phyloP scores from a whole-genome alignment of 2,329 filamentous ascomycete genomes.

The Talaromyces sp. region DNA sequence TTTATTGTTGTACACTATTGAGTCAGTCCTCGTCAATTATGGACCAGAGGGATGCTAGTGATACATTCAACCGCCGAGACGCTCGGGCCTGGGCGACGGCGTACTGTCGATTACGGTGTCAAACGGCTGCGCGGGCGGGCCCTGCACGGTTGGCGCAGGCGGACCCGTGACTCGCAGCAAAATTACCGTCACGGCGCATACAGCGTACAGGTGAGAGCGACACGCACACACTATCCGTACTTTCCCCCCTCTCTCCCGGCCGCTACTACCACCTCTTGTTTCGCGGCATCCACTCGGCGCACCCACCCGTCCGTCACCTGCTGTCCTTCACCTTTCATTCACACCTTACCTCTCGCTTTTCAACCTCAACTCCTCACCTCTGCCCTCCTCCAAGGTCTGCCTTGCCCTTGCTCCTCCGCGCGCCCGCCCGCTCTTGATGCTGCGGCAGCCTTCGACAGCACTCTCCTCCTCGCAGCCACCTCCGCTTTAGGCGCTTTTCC shows the following conservation, averaged over 20 bases:
- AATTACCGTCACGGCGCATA: background rate
- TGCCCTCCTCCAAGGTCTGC: background rate
- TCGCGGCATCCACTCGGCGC: background rate
- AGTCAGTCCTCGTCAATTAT: background rate
- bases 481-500: background rate
- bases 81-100: background rate
- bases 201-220: background rate
- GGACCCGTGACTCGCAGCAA: background rate
- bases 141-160: background rate
- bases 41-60: background rate
- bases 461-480: background rate
- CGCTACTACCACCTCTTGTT: slow-evolving; percentile 2
- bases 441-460: background rate
- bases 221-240: background rate
- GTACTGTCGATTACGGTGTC: background rate
- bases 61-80: background rate
- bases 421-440: background rate
- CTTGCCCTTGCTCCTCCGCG: background rate
- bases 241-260: background rate
- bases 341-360: background rate
- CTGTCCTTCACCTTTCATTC: background rate
- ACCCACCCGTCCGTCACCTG: background rate
- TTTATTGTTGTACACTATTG: background rate
- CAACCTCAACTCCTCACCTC: background rate
- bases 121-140: background rate